These are phyloP conservation scores for Naganishia sp. DNA, from an alignment of 1,284 basidiomycete genomes.

Conservation along the genomic window DNA sequence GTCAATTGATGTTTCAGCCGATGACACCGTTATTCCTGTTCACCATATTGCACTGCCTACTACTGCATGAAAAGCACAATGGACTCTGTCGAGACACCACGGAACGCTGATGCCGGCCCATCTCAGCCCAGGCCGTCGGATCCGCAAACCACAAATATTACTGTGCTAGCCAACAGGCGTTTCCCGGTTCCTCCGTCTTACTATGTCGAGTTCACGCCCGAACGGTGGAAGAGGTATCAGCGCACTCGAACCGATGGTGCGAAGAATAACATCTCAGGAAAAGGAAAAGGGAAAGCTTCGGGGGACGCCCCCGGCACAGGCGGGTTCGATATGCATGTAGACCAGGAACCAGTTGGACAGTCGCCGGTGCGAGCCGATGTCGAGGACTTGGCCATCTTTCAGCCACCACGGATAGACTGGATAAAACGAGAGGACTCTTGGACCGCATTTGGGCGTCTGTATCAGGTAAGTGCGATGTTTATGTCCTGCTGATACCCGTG, in stretches of 20 bases:
- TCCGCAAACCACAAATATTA: conserved; percentile 14
- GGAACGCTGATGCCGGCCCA: conserved; percentile 20
- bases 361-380: neutral
- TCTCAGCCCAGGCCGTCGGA: conserved; percentile 11
- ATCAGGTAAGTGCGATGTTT: conserved; percentile 24
- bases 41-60: neutral
- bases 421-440: conserved; percentile 29
- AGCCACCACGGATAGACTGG: conserved; percentile 33
- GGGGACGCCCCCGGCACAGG: neutral
- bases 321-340: neutral
- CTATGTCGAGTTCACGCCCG: conserved; percentile 31
- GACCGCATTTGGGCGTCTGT: conserved; percentile 30
- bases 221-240: conserved; percentile 25
- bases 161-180: conserved; percentile 26
- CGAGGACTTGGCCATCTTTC: conserved; percentile 21
- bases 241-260: neutral
- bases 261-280: neutral
- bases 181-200: conserved; percentile 34
- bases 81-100: neutral
- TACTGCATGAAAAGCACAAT: neutral
- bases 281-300: conserved; percentile 12
- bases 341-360: neutral
- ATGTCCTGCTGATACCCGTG: neutral
- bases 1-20: neutral
- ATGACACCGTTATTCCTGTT: neutral